phyloP scores from a whole-genome alignment of 257 asterid species.

The Nicotiana attenuata region DNA sequence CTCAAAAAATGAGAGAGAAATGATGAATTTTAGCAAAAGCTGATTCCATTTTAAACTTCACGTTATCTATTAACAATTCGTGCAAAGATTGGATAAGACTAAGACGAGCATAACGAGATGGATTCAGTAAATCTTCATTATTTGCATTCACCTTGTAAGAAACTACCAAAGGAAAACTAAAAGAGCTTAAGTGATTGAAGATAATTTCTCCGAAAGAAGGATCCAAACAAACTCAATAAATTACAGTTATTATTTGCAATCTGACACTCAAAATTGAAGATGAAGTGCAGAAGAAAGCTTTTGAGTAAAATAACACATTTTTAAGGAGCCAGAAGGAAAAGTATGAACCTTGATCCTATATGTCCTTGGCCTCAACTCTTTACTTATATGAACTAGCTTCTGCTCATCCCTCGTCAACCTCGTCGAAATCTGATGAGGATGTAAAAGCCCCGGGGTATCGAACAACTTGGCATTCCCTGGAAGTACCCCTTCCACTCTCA shows the following conservation, averaged over 20 bases:
- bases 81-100: not conserved
- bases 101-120: not conserved
- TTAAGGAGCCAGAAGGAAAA: not conserved
- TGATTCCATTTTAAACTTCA: not conserved
- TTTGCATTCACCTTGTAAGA: not conserved
- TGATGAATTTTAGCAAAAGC: not conserved
- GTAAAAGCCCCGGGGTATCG: conserved; percentile 89
- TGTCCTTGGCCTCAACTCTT: conserved; percentile 86
- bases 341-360: conserved; percentile 71
- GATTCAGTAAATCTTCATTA: not conserved
- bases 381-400: conserved; percentile 47
- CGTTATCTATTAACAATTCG: not conserved
- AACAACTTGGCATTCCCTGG: conserved; percentile 79
- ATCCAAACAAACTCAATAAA: too few relatives aligned
- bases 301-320: not conserved
- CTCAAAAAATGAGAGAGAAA: not conserved
- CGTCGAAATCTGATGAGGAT: conserved; percentile 79
- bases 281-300: not conserved
- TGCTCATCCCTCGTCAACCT: conserved; percentile 76
- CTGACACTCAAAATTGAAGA: not conserved
- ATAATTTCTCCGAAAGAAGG: too few relatives aligned
- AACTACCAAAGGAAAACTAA: not conserved
- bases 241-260: too few relatives aligned
- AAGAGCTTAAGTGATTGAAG: not conserved
- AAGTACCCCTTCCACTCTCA: conserved; percentile 87